These are phyloP conservation scores for Pugionium dolabratum DNA, from an alignment of 345 rosid species.

Conservation along the genomic window DNA sequence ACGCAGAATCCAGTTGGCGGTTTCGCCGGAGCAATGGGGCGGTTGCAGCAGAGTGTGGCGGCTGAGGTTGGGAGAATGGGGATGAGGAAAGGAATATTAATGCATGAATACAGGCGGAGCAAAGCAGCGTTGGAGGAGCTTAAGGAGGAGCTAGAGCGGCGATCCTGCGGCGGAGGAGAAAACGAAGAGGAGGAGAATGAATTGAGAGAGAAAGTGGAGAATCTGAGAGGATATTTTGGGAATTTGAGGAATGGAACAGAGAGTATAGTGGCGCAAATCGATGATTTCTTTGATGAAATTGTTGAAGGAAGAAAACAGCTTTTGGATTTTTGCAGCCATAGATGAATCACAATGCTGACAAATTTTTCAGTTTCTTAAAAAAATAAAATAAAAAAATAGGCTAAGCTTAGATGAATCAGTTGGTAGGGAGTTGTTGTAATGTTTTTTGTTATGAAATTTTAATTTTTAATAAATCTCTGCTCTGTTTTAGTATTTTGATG, in stretches of 20 bases:
- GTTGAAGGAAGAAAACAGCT: slow-evolving; percentile 84
- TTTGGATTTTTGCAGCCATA: slow-evolving; percentile 74
- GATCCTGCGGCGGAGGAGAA: slow-evolving; percentile 32
- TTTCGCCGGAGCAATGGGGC: slow-evolving; percentile 53
- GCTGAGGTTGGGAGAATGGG: slow-evolving; percentile 52
- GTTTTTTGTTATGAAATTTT: slow-evolving; percentile 11
- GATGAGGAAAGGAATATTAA: slow-evolving; percentile 53
- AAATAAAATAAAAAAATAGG: slow-evolving; percentile 23
- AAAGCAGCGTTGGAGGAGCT: slow-evolving; percentile 65
- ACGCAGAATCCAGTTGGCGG: slow-evolving; percentile 40
- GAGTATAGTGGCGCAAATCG: slow-evolving; percentile 63
- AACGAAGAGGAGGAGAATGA: slow-evolving; percentile 39
- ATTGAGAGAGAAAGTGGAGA: slow-evolving; percentile 53
- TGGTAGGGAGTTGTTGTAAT: slow-evolving; percentile 41
- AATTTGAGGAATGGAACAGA: slow-evolving; percentile 69
- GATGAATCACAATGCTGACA: slow-evolving; percentile 36
- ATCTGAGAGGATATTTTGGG: slow-evolving; percentile 60
- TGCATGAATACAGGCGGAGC: slow-evolving; percentile 61
- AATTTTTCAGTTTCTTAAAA: slow-evolving; percentile 23
- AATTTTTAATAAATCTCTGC: not conserved
- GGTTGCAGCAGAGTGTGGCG: slow-evolving; percentile 63
- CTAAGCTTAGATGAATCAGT: slow-evolving; percentile 40
- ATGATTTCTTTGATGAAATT: slow-evolving; percentile 89
- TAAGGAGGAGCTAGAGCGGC: slow-evolving; percentile 55
- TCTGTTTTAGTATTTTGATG: slow-evolving; percentile 30